These are phyloP conservation scores for Diplodia sapinea DNA, from an alignment of 2,329 filamentous ascomycete genomes.

Conservation along the genomic window DNA sequence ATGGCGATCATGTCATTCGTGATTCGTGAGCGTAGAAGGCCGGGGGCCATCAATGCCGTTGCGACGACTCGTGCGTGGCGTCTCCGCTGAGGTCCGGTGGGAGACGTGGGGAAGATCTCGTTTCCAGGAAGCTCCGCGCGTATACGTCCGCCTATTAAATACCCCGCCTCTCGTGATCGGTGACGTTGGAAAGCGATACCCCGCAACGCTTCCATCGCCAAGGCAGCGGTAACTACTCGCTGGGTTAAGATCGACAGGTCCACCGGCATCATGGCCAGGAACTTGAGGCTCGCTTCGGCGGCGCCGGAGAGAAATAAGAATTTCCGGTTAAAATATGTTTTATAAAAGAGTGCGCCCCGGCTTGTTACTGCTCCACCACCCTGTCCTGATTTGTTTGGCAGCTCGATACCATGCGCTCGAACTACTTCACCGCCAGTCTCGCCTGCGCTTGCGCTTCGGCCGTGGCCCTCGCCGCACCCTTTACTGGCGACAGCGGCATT, in stretches of 20 bases:
- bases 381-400: background rate
- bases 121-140: background rate
- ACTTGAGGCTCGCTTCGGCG: background rate
- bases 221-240: background rate
- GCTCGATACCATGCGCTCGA: background rate
- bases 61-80: background rate
- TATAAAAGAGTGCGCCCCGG: background rate
- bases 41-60: background rate
- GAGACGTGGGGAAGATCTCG: background rate
- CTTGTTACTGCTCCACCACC: too few relatives aligned
- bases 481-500: background rate
- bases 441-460: background rate
- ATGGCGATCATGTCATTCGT: too few relatives aligned
- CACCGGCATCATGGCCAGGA: slow-evolving; percentile 9
- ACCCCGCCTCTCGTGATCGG: background rate
- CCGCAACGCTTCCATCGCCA: background rate
- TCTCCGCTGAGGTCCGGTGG: background rate
- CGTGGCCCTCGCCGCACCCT: background rate
- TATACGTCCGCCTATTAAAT: background rate
- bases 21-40: background rate
- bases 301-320: background rate
- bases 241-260: background rate
- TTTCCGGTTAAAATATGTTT: background rate
- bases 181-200: background rate
- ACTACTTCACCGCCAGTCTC: background rate